Conservation (phyloP, 2,329 filamentous ascomycete species). For the Ilyonectria destructans region DNA sequence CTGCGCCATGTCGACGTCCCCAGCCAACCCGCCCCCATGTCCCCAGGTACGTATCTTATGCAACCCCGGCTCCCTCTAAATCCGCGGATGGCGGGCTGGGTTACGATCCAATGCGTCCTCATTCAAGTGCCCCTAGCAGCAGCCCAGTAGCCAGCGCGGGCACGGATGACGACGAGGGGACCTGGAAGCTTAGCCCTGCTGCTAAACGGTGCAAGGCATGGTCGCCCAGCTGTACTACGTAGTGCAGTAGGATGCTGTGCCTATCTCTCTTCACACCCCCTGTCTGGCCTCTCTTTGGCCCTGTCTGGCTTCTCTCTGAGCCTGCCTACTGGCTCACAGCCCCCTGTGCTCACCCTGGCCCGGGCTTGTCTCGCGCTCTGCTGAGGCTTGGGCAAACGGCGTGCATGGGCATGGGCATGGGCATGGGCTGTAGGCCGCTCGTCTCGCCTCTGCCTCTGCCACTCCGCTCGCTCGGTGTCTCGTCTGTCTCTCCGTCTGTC, state of each 20-base stretch:
- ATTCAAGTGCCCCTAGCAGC: not conserved
- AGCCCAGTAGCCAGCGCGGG: not conserved
- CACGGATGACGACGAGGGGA: constrained; percentile 23
- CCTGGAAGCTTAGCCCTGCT: constrained; percentile 31
- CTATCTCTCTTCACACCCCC: too few relatives aligned
- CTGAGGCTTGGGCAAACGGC: constrained; percentile 19
- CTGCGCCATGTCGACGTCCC: not conserved
- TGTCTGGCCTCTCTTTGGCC: constrained; percentile 4
- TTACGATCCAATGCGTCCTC: not conserved
- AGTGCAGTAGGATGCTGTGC: too few relatives aligned
- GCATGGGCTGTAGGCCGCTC: constrained; percentile 31
- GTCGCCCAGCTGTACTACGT: not conserved
- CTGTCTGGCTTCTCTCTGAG: constrained; percentile 7
- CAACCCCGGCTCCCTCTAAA: not conserved
- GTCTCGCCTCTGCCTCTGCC: constrained; percentile 39
- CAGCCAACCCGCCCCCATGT: not conserved
- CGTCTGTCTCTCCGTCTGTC: constrained; percentile 30
- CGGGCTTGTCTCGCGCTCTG: constrained; percentile 30
- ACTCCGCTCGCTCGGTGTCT: constrained; percentile 25
- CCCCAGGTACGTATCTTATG: not conserved
- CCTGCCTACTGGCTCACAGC: constrained; percentile 21
- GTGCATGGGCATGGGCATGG: constrained; percentile 18
- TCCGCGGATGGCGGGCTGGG: too few relatives aligned
- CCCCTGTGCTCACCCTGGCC: constrained; percentile 21
- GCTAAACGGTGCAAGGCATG: constrained; percentile 24